phyloP scores from a whole-genome alignment of 73 alveolate genomes.

The Paraurostyla sp. region DNA sequence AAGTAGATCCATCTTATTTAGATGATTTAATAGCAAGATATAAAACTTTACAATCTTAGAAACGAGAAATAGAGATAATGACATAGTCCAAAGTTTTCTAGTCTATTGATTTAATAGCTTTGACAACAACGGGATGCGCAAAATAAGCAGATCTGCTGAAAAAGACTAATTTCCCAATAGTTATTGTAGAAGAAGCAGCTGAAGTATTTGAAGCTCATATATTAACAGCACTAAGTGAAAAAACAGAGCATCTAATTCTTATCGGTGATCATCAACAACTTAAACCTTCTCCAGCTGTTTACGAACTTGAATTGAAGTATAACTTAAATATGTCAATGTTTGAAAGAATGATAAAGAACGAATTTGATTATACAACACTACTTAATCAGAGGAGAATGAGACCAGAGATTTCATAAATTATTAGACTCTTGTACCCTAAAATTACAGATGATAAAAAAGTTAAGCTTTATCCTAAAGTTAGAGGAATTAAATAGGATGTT shows the following conservation, averaged over 20 bases:
- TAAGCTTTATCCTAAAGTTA: constrained; percentile 56
- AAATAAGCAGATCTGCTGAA: constrained; percentile 81
- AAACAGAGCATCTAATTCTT: constrained; percentile 82
- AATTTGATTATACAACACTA: constrained; percentile 71
- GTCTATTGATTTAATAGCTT: constrained; percentile 77
- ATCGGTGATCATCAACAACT: constrained; percentile 95
- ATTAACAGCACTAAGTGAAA: constrained; percentile 73
- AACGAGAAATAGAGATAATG: not conserved
- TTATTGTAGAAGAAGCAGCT: constrained; percentile 95
- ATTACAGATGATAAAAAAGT: constrained; percentile 74
- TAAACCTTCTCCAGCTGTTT: constrained; percentile 82
- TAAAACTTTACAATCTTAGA: not conserved
- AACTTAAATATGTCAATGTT: constrained; percentile 87
- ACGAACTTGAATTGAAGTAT: constrained; percentile 73
- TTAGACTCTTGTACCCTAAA: constrained; percentile 79
- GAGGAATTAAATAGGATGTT: constrained; percentile 79
- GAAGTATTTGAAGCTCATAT: constrained; percentile 93
- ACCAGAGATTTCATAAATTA: constrained; percentile 84
- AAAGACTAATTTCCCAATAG: constrained; percentile 79
- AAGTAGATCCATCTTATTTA: no score
- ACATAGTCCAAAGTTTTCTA: not conserved
- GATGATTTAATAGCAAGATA: not conserved
- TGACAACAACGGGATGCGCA: constrained; percentile 94
- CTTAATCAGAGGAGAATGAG: constrained; percentile 92
- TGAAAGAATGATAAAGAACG: constrained; percentile 86